Evolutionary conservation across 371 early-diverging fungal genomes (phyloP).

Genomic region (Rhizomucor pusillus): DNA sequence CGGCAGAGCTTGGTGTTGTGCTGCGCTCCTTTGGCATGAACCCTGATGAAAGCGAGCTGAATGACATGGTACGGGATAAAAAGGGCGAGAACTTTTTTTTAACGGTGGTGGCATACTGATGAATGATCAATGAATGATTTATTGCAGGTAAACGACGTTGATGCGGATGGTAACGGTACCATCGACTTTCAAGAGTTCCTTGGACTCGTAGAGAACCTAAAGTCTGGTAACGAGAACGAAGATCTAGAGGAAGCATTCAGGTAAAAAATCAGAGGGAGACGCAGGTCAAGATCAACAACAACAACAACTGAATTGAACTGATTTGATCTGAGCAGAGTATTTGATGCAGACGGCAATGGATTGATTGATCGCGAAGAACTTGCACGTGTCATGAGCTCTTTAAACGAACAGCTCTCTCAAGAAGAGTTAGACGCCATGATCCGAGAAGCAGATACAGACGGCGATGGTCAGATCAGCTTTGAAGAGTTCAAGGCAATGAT

Average conservation of each 20-base stretch:
- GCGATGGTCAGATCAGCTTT: constrained; percentile 43
- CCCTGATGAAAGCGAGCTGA: constrained; percentile 75
- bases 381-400: constrained; percentile 42
- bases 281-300: not conserved
- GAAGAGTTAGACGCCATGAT: constrained; percentile 72
- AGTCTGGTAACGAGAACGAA: constrained; percentile 35
- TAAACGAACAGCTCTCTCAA: constrained; percentile 59
- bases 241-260: constrained; percentile 44
- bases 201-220: constrained; percentile 75
- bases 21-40: constrained; percentile 57
- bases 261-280: constrained; percentile 18
- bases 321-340: constrained; percentile 39
- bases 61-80: constrained; percentile 56
- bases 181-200: constrained; percentile 92
- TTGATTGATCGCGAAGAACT: constrained; percentile 69
- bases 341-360: constrained; percentile 77
- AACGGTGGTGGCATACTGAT: too few relatives aligned
- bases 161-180: constrained; percentile 89
- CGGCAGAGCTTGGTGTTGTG: constrained; percentile 39
- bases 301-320: not conserved
- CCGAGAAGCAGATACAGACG: constrained; percentile 50
- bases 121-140: too few relatives aligned
- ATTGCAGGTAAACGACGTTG: constrained; percentile 78
- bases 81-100: not conserved
- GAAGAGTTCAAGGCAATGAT: constrained; percentile 62